Evolutionary conservation across 2,329 filamentous ascomycete genomes (phyloP).

Genomic region (Penicillium sp.): DNA sequence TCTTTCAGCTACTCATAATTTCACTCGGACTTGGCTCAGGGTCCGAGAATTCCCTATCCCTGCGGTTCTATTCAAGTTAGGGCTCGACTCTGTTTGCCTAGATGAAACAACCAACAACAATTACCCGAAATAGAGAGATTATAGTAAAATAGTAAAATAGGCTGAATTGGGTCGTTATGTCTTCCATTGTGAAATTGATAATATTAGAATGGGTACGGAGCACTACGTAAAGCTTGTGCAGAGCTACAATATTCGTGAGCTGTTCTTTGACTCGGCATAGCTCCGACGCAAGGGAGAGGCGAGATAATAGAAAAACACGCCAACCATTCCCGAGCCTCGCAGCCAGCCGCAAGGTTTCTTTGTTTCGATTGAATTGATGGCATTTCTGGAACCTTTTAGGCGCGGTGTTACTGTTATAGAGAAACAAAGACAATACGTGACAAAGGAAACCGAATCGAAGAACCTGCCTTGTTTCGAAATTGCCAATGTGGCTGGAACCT

Average conservation of each 20-base stretch:
- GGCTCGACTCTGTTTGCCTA: not conserved
- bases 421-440: not conserved
- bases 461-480: not conserved
- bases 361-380: not conserved
- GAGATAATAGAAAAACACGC: slow-evolving; percentile 8
- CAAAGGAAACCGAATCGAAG: not conserved
- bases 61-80: not conserved
- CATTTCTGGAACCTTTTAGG: not conserved
- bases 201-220: slow-evolving; percentile 6
- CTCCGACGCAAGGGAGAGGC: slow-evolving; percentile 25
- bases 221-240: not conserved
- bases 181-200: not conserved
- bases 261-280: slow-evolving; percentile 16
- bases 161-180: not conserved
- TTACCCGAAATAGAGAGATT: not conserved
- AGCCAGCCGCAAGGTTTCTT: slow-evolving; percentile 15
- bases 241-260: slow-evolving; percentile 5
- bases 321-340: slow-evolving; percentile 11
- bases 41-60: not conserved
- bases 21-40: not conserved
- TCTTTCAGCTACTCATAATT: not conserved
- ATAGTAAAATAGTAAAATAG: not conserved
- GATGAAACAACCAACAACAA: not conserved
- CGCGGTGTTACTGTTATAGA: not conserved
- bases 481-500: not conserved